phyloP scores from a whole-genome alignment of 2,329 filamentous ascomycete species.

The Diaporthe vaccinii region DNA sequence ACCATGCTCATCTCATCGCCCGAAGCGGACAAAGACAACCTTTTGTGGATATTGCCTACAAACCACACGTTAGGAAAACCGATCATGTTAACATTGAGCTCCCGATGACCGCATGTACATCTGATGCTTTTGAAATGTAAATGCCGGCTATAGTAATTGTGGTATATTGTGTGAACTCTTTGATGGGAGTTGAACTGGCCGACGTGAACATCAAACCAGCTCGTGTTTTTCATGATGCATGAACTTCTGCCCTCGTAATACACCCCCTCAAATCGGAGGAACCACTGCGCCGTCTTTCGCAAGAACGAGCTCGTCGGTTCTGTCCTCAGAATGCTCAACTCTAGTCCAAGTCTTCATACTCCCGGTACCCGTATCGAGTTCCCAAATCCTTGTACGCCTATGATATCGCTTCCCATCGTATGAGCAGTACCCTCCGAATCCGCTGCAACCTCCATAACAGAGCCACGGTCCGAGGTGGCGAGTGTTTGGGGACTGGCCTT shows the following conservation, averaged over 20 bases:
- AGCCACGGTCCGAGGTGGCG: slow-evolving; percentile 48
- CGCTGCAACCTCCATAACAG: slow-evolving; percentile 48
- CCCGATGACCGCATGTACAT: neutral
- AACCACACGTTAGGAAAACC: neutral
- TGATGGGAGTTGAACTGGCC: neutral
- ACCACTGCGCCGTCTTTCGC: slow-evolving; percentile 44
- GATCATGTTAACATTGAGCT: too few species aligned
- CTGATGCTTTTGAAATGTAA: neutral
- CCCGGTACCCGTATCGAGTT: slow-evolving; percentile 45
- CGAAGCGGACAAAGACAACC: neutral
- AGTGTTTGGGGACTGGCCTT: too few species aligned
- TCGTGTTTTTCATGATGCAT: neutral
- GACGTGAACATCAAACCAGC: neutral
- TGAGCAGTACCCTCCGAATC: slow-evolving; percentile 50
- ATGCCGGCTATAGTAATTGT: too few species aligned
- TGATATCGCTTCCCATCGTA: slow-evolving; percentile 48
- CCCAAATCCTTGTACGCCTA: slow-evolving; percentile 49
- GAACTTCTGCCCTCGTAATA: neutral
- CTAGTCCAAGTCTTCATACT: slow-evolving; percentile 49
- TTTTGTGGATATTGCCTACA: neutral
- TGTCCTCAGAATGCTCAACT: slow-evolving; percentile 48
- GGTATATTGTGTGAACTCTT: neutral
- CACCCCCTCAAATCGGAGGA: too few species aligned
- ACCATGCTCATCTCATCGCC: neutral
- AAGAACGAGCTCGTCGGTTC: slow-evolving; percentile 51